Evolutionary conservation across 2,329 filamentous ascomycete genomes (phyloP).

Genomic region (Pseudogymnoascus verrucosus): DNA sequence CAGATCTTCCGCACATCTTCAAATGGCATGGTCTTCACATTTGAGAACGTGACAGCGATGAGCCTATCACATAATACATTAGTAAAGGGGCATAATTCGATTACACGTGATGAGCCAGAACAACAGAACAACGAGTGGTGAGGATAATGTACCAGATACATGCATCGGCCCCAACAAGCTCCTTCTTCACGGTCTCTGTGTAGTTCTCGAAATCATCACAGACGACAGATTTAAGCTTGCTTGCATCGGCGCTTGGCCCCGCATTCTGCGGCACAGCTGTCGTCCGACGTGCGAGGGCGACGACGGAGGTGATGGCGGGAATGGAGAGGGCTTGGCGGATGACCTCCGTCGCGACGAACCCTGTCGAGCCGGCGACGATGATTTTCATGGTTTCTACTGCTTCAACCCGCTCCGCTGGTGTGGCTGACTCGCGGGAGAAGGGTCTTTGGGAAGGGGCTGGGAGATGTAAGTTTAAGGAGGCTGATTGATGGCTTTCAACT

Average conservation of each 20-base stretch:
- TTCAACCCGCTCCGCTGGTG: background rate
- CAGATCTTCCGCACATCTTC: conserved; percentile 35
- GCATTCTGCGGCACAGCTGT: conserved; percentile 10
- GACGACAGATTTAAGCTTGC: conserved; percentile 29
- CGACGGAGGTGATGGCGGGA: conserved; percentile 24
- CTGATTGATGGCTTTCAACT: background rate
- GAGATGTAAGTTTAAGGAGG: background rate
- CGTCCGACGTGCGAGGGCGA: conserved; percentile 24
- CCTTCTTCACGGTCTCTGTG: conserved; percentile 24
- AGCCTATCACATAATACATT: conserved; percentile 26
- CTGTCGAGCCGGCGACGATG: conserved; percentile 29
- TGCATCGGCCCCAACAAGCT: conserved; percentile 27
- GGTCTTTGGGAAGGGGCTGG: background rate
- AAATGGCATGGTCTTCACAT: conserved; percentile 25
- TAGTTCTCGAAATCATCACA: conserved; percentile 29
- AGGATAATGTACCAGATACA: conserved; percentile 30
- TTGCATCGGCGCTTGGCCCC: conserved; percentile 12
- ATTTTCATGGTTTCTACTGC: conserved; percentile 27
- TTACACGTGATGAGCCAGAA: background rate
- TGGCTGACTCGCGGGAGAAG: background rate
- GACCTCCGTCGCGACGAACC: conserved; percentile 30
- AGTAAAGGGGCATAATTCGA: background rate
- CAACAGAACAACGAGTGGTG: background rate
- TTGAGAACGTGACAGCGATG: conserved; percentile 35
- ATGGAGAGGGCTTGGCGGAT: conserved; percentile 28